Evolutionary conservation across 1,284 basidiomycete genomes (phyloP), one percentile per base, ranked within the genome.

Genomic region (Malassezia brasiliensis): DNA sequence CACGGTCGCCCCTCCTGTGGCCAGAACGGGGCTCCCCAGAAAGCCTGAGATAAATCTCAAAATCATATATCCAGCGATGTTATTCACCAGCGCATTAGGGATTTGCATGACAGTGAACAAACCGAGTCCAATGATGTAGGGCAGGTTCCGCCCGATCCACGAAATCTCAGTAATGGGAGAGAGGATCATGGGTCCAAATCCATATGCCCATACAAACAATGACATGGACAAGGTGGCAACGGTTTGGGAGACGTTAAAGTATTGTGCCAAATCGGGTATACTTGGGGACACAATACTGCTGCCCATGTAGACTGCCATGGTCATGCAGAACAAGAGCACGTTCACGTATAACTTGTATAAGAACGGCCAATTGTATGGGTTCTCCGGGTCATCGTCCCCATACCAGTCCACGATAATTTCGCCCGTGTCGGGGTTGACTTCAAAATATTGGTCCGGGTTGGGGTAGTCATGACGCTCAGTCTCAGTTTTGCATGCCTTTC

Each of bases 231-330:
- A 55, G 3, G 62, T 59, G 0, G 66, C 63, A 8, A 61, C 38
- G 14, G 59, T 52, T 6, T 34, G 25, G 4, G 52, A 50, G 30
- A 63, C 49, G 20, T 42, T n/a, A 34, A 64, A 68, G 14, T 56
- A 52, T 6, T 25, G 9, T 79, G 19, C 75, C 69, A 57, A 80
- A 58, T 14, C 78, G 25, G 81, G 68, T 32, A 83, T 72, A 0
- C 80, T 79, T 1, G 82, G 82, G 7, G 45, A 47, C 35, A 48
- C 35, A 31, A 48, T 48, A 19, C 47, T 48, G 47, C 47, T 48
- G 10, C 47, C 47, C 47, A 48, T 48, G n/a, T 48, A 84, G 3
- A 80, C 77, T 60, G 82, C 81, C 35, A 81, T 74, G 6, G 73
- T 69, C 40, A 76, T 62, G 14, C 73, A 52, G 38, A 63, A 66